These are phyloP conservation scores for Aspergillus nomiae DNA, from an alignment of 2,329 filamentous ascomycete genomes.

Conservation along the genomic window DNA sequence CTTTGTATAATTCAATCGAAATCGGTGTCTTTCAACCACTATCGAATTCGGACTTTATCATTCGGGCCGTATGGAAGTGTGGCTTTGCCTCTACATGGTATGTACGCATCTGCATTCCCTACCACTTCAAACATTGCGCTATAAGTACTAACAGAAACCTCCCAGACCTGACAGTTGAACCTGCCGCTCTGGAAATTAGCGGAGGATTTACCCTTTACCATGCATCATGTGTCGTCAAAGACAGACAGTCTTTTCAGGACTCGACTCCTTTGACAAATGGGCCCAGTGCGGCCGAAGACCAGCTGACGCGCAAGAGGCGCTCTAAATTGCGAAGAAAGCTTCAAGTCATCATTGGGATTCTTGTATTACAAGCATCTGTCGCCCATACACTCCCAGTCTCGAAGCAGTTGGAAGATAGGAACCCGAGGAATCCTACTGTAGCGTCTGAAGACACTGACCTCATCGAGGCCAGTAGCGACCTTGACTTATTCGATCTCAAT, in stretches of 20 bases:
- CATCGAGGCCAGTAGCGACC: too few species aligned
- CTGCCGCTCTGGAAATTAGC: not conserved
- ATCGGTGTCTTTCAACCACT: not conserved
- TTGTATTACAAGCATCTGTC: constrained; percentile 6
- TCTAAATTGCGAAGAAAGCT: constrained; percentile 6
- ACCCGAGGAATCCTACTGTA: too few species aligned
- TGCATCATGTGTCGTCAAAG: not conserved
- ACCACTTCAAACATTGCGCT: not conserved
- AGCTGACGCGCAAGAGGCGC: not conserved
- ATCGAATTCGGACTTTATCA: too few species aligned
- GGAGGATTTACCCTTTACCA: not conserved
- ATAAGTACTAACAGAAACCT: not conserved
- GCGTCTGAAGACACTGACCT: not conserved
- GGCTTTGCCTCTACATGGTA: not conserved
- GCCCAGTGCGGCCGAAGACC: not conserved
- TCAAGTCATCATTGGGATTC: constrained; percentile 4
- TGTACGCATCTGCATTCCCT: not conserved
- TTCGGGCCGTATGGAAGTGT: not conserved
- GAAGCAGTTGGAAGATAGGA: not conserved
- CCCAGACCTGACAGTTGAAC: not conserved
- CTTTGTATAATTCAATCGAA: too few species aligned
- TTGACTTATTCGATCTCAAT: not conserved
- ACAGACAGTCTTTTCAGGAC: not conserved
- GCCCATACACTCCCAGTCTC: not conserved
- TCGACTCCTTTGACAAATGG: not conserved